These are phyloP conservation scores for Ottelia alismoides DNA, from an alignment of 106 monocot species.

Conservation along the genomic window DNA sequence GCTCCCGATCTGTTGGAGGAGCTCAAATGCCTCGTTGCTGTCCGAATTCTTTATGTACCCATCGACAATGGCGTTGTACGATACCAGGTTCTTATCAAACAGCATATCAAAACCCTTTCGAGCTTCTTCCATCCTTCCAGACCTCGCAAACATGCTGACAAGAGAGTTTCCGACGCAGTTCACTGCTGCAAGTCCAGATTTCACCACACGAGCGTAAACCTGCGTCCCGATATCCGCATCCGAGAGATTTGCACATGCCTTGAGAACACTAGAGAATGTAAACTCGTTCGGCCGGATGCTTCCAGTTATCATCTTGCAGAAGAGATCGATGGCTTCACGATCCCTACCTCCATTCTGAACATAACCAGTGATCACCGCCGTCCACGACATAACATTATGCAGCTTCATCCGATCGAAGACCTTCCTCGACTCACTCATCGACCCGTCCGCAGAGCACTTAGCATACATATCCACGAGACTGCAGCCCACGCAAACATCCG, in stretches of 20 bases:
- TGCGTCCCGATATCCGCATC: conserved; percentile 31
- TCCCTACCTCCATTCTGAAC: conserved; percentile 40
- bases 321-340: conserved; percentile 35
- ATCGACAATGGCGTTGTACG: conserved; percentile 42
- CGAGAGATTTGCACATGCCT: conserved; percentile 48
- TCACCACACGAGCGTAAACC: conserved; percentile 40
- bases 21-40: conserved; percentile 26
- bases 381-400: conserved; percentile 84
- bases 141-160: conserved; percentile 44
- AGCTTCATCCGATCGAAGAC: conserved; percentile 53
- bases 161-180: conserved; percentile 56
- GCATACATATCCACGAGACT: conserved; percentile 76
- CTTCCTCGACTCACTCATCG: conserved; percentile 38
- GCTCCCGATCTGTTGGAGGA: conserved; percentile 20
- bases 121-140: conserved; percentile 65
- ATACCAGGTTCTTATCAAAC: conserved; percentile 48
- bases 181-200: conserved; percentile 29
- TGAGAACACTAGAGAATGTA: conserved; percentile 62
- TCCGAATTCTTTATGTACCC: conserved; percentile 31
- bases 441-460: conserved; percentile 21
- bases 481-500: conserved; percentile 48
- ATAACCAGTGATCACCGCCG: conserved; percentile 56
- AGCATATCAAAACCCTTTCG: conserved; percentile 50
- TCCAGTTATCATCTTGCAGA: conserved; percentile 40
- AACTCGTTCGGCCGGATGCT: conserved; percentile 45